Evolutionary conservation across 2,329 filamentous ascomycete species (phyloP).

Genomic region (Colletotrichum lini): DNA sequence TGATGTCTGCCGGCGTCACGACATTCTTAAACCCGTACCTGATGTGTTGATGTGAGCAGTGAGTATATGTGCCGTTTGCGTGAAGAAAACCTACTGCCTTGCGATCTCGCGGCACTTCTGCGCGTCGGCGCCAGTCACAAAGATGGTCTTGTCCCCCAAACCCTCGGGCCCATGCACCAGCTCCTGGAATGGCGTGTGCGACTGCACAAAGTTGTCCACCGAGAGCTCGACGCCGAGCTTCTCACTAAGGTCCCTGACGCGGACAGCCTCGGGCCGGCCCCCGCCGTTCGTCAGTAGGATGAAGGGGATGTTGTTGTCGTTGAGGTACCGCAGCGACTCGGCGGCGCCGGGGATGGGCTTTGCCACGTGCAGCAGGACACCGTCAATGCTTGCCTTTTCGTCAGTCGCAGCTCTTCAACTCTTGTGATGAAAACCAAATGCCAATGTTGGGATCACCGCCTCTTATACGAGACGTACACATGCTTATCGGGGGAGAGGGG

Average conservation of each 20-base stretch:
- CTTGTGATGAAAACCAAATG: too few relatives aligned
- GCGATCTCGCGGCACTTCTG: constrained; percentile 81
- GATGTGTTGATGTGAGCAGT: background rate
- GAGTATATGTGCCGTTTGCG: background rate
- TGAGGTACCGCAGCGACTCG: constrained; percentile 80
- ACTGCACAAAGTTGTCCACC: constrained; percentile 80
- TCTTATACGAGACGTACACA: too few relatives aligned
- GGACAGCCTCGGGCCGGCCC: constrained; percentile 79
- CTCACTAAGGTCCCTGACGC: constrained; percentile 43
- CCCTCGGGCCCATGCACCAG: constrained; percentile 70
- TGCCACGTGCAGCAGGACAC: constrained; percentile 89
- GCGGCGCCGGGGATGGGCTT: constrained; percentile 84
- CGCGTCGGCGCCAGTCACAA: constrained; percentile 80
- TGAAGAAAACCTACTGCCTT: constrained; percentile 64
- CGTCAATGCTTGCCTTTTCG: constrained; percentile 76
- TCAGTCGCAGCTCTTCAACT: background rate
- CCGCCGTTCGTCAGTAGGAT: constrained; percentile 97
- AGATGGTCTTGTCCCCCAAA: constrained; percentile 75
- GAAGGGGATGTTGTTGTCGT: constrained; percentile 85
- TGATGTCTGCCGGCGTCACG: constrained; percentile 87
- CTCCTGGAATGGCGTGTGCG: constrained; percentile 89
- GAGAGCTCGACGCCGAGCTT: constrained; percentile 67
- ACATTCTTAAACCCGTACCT: constrained; percentile 84
- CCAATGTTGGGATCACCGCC: too few relatives aligned
- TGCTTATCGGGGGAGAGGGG: background rate